phyloP scores from a whole-genome alignment of 2,329 filamentous ascomycete genomes.

The Aspergillus sojae region DNA sequence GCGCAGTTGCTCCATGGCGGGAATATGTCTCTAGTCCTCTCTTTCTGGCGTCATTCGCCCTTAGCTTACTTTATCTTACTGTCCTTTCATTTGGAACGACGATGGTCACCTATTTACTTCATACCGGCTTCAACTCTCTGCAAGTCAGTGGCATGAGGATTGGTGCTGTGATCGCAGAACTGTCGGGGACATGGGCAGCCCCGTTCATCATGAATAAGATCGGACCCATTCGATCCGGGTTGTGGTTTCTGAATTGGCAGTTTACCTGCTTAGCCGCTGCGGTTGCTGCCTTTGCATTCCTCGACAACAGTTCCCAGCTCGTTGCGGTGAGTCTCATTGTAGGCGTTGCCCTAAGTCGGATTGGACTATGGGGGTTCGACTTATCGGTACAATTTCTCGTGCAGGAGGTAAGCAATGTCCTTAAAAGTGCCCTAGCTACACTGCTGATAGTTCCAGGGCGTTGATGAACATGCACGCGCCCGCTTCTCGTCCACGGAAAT shows the following conservation, averaged over 20 bases:
- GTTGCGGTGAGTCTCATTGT: constrained; percentile 54
- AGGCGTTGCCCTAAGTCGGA: constrained; percentile 58
- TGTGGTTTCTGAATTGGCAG: constrained; percentile 74
- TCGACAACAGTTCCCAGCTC: constrained; percentile 29
- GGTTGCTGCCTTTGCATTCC: constrained; percentile 46
- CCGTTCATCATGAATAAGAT: constrained; percentile 55
- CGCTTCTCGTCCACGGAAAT: constrained; percentile 70
- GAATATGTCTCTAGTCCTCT: constrained; percentile 33
- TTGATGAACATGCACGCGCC: constrained; percentile 61
- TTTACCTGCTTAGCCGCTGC: constrained; percentile 56
- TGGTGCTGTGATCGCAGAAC: constrained; percentile 54
- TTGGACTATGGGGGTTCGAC: constrained; percentile 66
- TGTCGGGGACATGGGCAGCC: constrained; percentile 57
- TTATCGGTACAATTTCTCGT: constrained; percentile 62
- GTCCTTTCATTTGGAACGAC: constrained; percentile 58
- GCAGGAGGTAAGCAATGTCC: constrained; percentile 54
- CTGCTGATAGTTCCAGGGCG: constrained; percentile 45
- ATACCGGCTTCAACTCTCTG: constrained; percentile 51
- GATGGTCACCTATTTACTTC: constrained; percentile 59
- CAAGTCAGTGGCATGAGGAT: constrained; percentile 52
- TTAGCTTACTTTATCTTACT: constrained; percentile 57
- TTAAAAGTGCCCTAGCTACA: background rate
- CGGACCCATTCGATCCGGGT: constrained; percentile 64
- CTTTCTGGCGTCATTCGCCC: constrained; percentile 51
- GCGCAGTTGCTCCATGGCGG: constrained; percentile 24